These are phyloP conservation scores for Phytophthora pseudosyringae DNA, from an alignment of 352 stramenopile genomes.

Conservation along the genomic window DNA sequence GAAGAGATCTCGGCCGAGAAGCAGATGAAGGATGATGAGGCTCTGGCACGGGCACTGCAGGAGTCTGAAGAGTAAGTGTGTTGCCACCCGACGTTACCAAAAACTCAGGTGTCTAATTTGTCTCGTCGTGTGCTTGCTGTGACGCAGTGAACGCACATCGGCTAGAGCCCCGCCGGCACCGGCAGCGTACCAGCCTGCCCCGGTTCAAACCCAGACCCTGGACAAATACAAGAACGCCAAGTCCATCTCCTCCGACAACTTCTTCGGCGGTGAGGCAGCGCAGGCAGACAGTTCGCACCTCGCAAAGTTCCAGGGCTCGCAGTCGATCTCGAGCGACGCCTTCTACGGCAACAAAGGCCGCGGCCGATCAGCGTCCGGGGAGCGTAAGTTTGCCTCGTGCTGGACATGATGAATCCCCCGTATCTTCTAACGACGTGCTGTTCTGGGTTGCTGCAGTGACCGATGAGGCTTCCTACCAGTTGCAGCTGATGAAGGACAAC, in stretches of 20 bases:
- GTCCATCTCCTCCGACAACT: conserved; percentile 91
- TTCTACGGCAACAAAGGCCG: conserved; percentile 78
- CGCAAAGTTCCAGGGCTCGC: conserved; percentile 77
- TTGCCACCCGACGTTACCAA: too few relatives aligned
- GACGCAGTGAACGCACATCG: conserved; percentile 35
- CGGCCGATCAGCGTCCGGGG: conserved; percentile 63
- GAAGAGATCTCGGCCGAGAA: conserved; percentile 56
- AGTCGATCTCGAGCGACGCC: conserved; percentile 89
- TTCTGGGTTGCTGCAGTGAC: conserved; percentile 39
- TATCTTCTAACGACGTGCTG: neutral
- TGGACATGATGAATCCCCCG: neutral
- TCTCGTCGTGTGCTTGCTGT: neutral
- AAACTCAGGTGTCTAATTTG: neutral
- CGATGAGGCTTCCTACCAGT: conserved; percentile 86
- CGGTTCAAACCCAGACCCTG: conserved; percentile 57
- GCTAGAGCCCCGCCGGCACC: conserved; percentile 16
- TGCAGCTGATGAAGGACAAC: conserved; percentile 88
- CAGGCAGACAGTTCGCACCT: conserved; percentile 69
- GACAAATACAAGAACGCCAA: conserved; percentile 94
- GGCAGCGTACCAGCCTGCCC: conserved; percentile 31
- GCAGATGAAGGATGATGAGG: conserved; percentile 89
- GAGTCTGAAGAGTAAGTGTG: conserved; percentile 70
- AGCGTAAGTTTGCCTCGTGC: conserved; percentile 53
- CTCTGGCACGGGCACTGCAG: conserved; percentile 81
- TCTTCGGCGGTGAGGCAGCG: conserved; percentile 77